Conservation (phyloP, 1,139 yeast genomes). For the Suhomyces kunorum region DNA sequence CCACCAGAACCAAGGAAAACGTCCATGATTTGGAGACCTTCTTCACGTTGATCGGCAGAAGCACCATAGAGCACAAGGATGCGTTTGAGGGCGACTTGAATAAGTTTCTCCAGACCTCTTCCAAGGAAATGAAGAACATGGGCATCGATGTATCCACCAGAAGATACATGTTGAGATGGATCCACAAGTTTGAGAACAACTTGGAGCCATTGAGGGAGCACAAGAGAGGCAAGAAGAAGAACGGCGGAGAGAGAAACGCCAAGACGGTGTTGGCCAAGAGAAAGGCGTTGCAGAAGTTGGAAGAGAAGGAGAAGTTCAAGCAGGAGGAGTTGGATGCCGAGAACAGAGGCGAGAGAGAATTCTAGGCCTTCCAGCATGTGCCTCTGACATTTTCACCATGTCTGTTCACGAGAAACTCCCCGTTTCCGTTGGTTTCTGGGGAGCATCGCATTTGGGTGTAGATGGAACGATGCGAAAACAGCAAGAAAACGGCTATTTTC, state of each 20-base stretch:
- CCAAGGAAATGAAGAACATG: constrained; percentile 63
- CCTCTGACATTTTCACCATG: too few relatives aligned
- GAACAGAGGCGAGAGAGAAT: constrained; percentile 24
- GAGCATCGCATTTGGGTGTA: neutral
- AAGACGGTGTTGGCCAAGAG: constrained; percentile 69
- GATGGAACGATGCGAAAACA: too few relatives aligned
- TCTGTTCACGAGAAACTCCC: too few relatives aligned
- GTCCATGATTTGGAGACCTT: constrained; percentile 79
- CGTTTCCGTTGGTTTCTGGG: neutral
- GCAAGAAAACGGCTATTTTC: too few relatives aligned
- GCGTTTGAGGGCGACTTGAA: constrained; percentile 74
- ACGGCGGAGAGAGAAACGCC: constrained; percentile 88
- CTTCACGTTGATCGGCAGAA: constrained; percentile 74
- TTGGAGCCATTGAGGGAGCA: constrained; percentile 61
- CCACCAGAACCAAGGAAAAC: constrained; percentile 48
- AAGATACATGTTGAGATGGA: constrained; percentile 60
- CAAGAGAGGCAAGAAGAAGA: constrained; percentile 70
- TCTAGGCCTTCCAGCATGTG: constrained; percentile 14
- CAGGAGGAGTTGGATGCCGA: constrained; percentile 24
- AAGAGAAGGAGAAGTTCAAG: constrained; percentile 37
- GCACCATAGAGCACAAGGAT: constrained; percentile 64
- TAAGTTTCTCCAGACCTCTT: constrained; percentile 57
- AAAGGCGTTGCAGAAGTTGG: constrained; percentile 58
- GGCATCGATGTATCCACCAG: constrained; percentile 81
- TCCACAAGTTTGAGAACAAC: constrained; percentile 51